Base-by-base conservation (phyloP, 495 filamentous ascomycete species). In the Aspergillus indologenus region DNA sequence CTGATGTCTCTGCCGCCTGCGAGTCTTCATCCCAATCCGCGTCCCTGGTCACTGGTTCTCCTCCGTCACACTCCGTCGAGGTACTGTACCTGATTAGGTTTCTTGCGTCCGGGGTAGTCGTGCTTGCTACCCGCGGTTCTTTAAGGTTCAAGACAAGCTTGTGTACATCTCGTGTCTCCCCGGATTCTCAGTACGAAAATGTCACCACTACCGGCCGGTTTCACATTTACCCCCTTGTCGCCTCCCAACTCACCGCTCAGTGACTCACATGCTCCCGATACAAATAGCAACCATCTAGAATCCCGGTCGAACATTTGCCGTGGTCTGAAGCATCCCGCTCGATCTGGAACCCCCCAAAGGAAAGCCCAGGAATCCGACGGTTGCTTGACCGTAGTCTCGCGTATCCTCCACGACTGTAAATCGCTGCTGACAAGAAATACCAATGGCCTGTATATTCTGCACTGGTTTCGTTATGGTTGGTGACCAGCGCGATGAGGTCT, bases 31-130 rank as follows among this genome's bases (percentile, higher is more conserved):
- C 12, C 34, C 12, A 14, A 40, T 40, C 34, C 34, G 34, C 12
- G 34, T 11, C 12, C 34, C 34, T 40, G 34, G 34, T 40, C 7
- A 40, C 45, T 47, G 45, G 45, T 23, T 47, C n/a, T 17, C 19
- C 15, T 47, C 22, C 11, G 45, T 47, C 45, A 21, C 45, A 20
- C 11, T 47, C 22, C 11, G 45, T 47, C 45, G 22, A 47, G 45
- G 45, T 47, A 50, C 47, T 22, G 45, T 47, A 50, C 47, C 47
- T 29, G 47, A 50, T 51, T 61, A 57, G 50, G 49, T 20, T 46
- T 56, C 15, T 31, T 29, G 12, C 43, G 12, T 26, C 47, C 47
- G 47, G 21, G 47, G 47, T 23, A 29, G 22, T 50, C 22, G 19
- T 26, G 12, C 22, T 17, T 24, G n/a, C 34, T 40, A 31, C 19